Evolutionary conservation across 129 eudicot genomes (phyloP), one percentile per base, ranked within the genome.

Genomic region (Dittrichia graveolens): DNA sequence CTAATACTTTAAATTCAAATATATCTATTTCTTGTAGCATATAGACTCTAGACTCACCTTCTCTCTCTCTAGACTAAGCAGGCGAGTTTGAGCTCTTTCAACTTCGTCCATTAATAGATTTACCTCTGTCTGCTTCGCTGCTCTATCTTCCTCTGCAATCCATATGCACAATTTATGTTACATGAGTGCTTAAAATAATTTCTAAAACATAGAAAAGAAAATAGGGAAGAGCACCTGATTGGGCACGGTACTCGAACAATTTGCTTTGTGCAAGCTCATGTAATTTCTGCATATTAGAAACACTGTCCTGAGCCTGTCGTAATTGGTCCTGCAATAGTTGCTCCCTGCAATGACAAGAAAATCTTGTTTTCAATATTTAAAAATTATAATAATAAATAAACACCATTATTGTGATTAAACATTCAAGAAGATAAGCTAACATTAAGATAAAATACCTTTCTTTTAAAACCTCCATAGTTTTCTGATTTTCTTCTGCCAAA

Each of bases 181-280:
- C 0, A 50, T 62, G 8, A 71, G 68, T 24, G 43, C 53, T 61
- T 54, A 42, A 6, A 16, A 19, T 38, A 6, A 61, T 42, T 69
- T 16, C 65, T 76, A 8, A 35, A 39, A 69, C 49, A 43, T 46
- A 18, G 40, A 56, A 65, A 38, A 35, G 43, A n/a, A 66, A 11
- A 40, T 14, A 8, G 38, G 52, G 65, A 46, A 69, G 58, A 65
- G 43, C 60, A 94, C 98, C 98, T 74, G 98, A 90, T 67, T 90
- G 98, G 60, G 98, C 95, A 65, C 87, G 98, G 78, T 84, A 83
- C 79, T 94, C 98, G 77, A 94, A 94, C 82, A 94, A 70, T 79
- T 94, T 93, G 88, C 91, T 94, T 89, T 94, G 98, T 61, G 98
- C 98, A 84, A 94, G 91, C 72, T 94, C 98, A 77, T 94, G 98